These are phyloP conservation scores for Alternaria alternata DNA, from an alignment of 2,329 filamentous ascomycete species.

Conservation along the genomic window DNA sequence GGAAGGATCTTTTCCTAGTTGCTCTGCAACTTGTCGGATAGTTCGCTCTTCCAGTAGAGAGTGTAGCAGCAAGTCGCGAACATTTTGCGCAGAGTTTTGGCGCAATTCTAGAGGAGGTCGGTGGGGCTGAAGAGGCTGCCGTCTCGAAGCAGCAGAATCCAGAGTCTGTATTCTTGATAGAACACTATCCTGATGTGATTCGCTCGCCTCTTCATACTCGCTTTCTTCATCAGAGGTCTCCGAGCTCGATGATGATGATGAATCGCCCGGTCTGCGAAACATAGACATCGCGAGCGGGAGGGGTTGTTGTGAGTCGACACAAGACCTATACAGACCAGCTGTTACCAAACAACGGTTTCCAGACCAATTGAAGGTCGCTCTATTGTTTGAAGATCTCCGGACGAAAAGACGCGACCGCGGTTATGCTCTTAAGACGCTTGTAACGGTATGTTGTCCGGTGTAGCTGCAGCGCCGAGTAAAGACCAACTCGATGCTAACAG, in stretches of 20 bases:
- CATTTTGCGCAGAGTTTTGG: slow-evolving; percentile 34
- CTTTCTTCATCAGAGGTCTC: slow-evolving; percentile 32
- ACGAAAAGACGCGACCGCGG: slow-evolving; percentile 4
- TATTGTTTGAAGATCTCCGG: slow-evolving; percentile 3
- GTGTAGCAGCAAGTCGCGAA: slow-evolving; percentile 54
- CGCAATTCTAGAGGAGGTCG: slow-evolving; percentile 25
- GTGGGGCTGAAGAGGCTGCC: slow-evolving; percentile 14
- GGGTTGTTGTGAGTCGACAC: slow-evolving; percentile 2
- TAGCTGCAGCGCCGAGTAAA: slow-evolving; percentile 31
- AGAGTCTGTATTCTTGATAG: slow-evolving; percentile 43
- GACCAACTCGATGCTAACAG: slow-evolving; percentile 32
- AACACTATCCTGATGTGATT: slow-evolving; percentile 25
- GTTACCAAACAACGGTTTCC: background rate
- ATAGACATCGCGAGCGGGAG: slow-evolving; percentile 35
- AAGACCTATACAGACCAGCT: background rate
- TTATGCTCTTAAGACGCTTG: slow-evolving; percentile 17
- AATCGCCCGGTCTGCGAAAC: slow-evolving; percentile 47
- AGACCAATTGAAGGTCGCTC: slow-evolving; percentile 1
- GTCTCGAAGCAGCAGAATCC: slow-evolving; percentile 31
- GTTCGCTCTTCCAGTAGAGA: slow-evolving; percentile 57
- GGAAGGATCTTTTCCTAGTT: slow-evolving; percentile 41
- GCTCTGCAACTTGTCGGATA: slow-evolving; percentile 49
- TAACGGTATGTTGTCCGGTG: slow-evolving; percentile 19
- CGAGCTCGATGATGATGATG: slow-evolving; percentile 38
- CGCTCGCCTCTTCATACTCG: slow-evolving; percentile 29